These are phyloP conservation scores for Helicostylum pulchrum DNA, from an alignment of 192 early-diverging fungal genomes.

Conservation along the genomic window DNA sequence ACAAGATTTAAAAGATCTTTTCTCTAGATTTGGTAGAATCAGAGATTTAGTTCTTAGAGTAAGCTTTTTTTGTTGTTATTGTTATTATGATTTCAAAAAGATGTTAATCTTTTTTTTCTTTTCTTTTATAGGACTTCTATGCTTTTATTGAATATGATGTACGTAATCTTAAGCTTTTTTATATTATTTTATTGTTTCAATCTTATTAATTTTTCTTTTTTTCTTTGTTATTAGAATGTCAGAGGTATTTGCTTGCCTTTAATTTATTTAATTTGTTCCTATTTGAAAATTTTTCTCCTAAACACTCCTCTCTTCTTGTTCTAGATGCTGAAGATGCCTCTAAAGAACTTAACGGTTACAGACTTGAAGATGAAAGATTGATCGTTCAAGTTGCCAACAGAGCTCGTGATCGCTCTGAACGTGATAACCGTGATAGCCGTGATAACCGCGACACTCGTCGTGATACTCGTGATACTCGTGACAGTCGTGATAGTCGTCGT, in stretches of 20 bases:
- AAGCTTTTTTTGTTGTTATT: background rate
- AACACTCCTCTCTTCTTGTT: background rate
- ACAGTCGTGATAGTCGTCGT: background rate
- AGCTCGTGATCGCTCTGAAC: background rate
- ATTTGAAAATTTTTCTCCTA: background rate
- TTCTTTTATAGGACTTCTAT: constrained; percentile 20
- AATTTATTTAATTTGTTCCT: background rate
- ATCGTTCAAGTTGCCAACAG: constrained; percentile 19
- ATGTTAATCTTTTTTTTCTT: background rate
- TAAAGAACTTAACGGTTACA: constrained; percentile 29
- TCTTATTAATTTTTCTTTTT: background rate
- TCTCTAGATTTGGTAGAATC: constrained; percentile 22
- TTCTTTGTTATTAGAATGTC: constrained; percentile 12
- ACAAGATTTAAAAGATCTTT: constrained; percentile 31
- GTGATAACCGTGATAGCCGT: background rate
- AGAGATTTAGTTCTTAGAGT: constrained; percentile 26
- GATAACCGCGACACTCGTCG: background rate
- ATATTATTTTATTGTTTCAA: background rate
- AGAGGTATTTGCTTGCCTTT: constrained; percentile 5
- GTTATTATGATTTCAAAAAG: background rate
- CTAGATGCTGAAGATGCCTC: constrained; percentile 36
- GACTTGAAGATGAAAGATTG: constrained; percentile 25
- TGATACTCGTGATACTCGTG: background rate
- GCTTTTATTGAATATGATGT: constrained; percentile 36
- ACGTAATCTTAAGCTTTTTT: constrained; percentile 1